These are phyloP conservation scores for Sugiyamaella japonica DNA, from an alignment of 1,139 yeast species.

Conservation along the genomic window DNA sequence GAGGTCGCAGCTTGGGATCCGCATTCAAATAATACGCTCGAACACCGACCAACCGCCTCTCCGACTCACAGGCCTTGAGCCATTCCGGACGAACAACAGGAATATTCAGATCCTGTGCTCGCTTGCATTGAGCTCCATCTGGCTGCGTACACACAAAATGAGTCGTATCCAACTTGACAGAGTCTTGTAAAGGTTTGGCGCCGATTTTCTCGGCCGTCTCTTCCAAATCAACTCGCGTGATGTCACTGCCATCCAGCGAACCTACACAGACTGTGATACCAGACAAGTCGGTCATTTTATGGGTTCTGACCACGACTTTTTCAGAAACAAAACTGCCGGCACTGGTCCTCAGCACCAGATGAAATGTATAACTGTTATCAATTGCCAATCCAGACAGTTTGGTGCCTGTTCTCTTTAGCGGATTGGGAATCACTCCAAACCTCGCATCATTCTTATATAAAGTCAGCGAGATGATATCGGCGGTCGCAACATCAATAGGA, in stretches of 20 bases:
- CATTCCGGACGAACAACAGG: slow-evolving; percentile 97
- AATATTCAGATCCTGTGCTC: slow-evolving; percentile 82
- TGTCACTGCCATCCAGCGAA: slow-evolving; percentile 56
- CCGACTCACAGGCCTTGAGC: slow-evolving; percentile 91
- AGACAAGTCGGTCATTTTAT: slow-evolving; percentile 91
- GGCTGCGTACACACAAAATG: slow-evolving; percentile 84
- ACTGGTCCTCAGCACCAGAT: slow-evolving; percentile 77
- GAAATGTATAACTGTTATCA: slow-evolving; percentile 79
- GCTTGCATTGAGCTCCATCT: slow-evolving; percentile 62
- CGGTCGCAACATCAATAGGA: slow-evolving; percentile 76
- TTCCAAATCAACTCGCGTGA: slow-evolving; percentile 61
- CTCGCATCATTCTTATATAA: slow-evolving; percentile 78
- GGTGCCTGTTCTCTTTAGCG: slow-evolving; percentile 74
- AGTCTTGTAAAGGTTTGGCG: slow-evolving; percentile 74
- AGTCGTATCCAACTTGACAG: slow-evolving; percentile 87
- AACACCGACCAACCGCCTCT: slow-evolving; percentile 89
- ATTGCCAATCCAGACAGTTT: slow-evolving; percentile 90
- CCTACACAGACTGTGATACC: slow-evolving; percentile 95
- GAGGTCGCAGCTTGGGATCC: slow-evolving; percentile 41
- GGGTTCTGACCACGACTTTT: slow-evolving; percentile 70
- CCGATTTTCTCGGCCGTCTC: slow-evolving; percentile 68
- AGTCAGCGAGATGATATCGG: slow-evolving; percentile 72
- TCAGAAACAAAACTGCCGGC: slow-evolving; percentile 83
- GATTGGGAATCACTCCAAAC: slow-evolving; percentile 83
- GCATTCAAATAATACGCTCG: slow-evolving; percentile 56